These are phyloP conservation scores for Metarhizium robertsii DNA, from an alignment of 2,329 filamentous ascomycete genomes.

Conservation along the genomic window DNA sequence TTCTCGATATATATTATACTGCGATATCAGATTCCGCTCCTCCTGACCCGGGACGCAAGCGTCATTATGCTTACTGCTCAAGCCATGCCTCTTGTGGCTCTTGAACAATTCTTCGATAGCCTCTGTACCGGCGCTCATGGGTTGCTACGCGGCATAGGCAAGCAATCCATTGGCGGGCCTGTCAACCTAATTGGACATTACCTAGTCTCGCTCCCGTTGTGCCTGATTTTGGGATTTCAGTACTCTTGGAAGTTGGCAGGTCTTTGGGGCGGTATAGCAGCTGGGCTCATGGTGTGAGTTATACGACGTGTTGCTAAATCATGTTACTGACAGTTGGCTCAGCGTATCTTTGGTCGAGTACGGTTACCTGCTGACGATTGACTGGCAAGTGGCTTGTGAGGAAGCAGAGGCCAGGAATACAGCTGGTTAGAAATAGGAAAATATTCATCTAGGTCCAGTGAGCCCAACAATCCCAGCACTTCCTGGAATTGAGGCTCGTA, in stretches of 20 bases:
- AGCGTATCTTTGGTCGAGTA: slow-evolving; percentile 31
- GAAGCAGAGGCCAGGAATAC: slow-evolving; percentile 38
- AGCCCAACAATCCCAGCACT: too few relatives aligned
- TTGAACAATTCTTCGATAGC: slow-evolving; percentile 84
- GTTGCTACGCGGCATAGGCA: slow-evolving; percentile 71
- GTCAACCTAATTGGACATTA: slow-evolving; percentile 85
- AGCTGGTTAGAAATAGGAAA: background rate
- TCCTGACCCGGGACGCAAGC: slow-evolving; percentile 62
- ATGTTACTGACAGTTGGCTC: background rate
- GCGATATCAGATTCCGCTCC: slow-evolving; percentile 58
- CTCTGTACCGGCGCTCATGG: slow-evolving; percentile 71
- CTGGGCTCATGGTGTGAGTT: slow-evolving; percentile 56
- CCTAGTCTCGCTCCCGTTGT: slow-evolving; percentile 70
- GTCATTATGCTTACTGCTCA: slow-evolving; percentile 56
- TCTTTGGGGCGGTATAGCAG: slow-evolving; percentile 68
- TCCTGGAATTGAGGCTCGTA: too few relatives aligned
- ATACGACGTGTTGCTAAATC: background rate
- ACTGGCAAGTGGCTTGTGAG: slow-evolving; percentile 36
- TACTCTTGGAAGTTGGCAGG: slow-evolving; percentile 67
- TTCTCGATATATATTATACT: slow-evolving; percentile 56
- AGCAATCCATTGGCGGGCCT: slow-evolving; percentile 79
- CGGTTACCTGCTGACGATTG: slow-evolving; percentile 31
- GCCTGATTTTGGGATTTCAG: slow-evolving; percentile 66
- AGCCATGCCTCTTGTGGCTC: slow-evolving; percentile 67
- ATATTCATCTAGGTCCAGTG: too few relatives aligned